Conservation (phyloP, 176 grass and related monocot genomes). For the Poa pratensis region DNA sequence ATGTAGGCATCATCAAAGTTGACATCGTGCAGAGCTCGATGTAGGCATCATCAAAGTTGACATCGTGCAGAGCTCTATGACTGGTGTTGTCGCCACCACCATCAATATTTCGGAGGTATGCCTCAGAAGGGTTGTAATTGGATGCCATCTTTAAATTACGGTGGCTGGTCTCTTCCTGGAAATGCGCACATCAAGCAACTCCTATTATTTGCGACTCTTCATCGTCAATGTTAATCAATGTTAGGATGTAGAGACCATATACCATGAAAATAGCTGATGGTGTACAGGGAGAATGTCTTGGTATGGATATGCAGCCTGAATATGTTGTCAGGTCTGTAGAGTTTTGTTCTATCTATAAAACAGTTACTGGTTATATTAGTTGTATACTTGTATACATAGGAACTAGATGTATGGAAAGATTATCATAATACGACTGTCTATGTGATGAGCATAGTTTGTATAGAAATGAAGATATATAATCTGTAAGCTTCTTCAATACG, state of each 20-base stretch:
- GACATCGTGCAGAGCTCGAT: not conserved
- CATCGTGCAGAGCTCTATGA: not conserved
- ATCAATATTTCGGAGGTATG: not conserved
- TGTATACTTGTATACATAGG: not conserved
- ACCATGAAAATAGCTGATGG: too few species aligned
- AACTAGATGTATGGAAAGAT: not conserved
- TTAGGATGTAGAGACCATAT: too few species aligned
- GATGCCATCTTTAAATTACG: not conserved
- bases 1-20: not conserved
- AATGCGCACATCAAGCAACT: too few species aligned
- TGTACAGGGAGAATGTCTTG: too few species aligned
- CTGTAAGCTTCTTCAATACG: constrained; percentile 1
- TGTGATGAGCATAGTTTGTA: constrained; percentile 7
- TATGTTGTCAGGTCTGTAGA: too few species aligned
- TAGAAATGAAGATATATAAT: constrained; percentile 22
- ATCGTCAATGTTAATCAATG: too few species aligned
- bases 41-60: not conserved
- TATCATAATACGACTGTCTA: not conserved
- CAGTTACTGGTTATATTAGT: not conserved
- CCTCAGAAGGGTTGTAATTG: not conserved
- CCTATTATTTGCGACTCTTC: too few species aligned
- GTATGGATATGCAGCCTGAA: too few species aligned
- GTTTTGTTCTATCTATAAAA: not conserved
- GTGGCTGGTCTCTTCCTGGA: not conserved
- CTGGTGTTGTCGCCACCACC: not conserved